These are phyloP conservation scores for Arthrocladium fulminans DNA, from an alignment of 2,329 filamentous ascomycete genomes.

Conservation along the genomic window DNA sequence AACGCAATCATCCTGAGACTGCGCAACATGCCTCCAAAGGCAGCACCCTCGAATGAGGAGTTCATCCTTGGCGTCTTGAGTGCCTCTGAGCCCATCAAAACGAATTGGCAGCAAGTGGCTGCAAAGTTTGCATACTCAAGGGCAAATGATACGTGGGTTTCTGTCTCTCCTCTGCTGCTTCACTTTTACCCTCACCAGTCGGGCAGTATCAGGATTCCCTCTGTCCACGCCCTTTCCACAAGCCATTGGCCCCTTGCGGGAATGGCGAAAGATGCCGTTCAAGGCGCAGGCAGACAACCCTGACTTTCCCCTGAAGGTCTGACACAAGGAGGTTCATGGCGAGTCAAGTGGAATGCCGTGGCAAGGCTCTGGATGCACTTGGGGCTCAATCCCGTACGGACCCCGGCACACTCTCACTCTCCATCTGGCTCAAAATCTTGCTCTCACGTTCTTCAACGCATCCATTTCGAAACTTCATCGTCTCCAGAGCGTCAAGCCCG, in stretches of 20 bases:
- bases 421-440: too few relatives aligned
- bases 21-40: neutral
- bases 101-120: slow-evolving; percentile 1
- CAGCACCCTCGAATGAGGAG: neutral
- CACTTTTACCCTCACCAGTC: too few relatives aligned
- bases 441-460: too few relatives aligned
- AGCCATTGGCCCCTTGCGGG: neutral
- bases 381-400: too few relatives aligned
- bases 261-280: neutral
- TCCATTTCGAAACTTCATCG: neutral
- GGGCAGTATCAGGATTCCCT: neutral
- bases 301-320: too few relatives aligned
- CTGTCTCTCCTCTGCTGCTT: neutral
- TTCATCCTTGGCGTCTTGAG: neutral
- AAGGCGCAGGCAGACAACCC: neutral
- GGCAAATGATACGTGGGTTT: neutral
- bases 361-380: neutral
- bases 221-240: neutral
- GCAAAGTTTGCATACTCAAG: neutral
- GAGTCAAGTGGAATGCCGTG: too few relatives aligned
- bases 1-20: neutral
- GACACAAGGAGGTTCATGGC: too few relatives aligned
- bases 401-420: too few relatives aligned
- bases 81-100: slow-evolving; percentile 2
- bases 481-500: neutral